Evolutionary conservation across 1,284 basidiomycete genomes (phyloP).

Genomic region (Cryptococcus neoformans): DNA sequence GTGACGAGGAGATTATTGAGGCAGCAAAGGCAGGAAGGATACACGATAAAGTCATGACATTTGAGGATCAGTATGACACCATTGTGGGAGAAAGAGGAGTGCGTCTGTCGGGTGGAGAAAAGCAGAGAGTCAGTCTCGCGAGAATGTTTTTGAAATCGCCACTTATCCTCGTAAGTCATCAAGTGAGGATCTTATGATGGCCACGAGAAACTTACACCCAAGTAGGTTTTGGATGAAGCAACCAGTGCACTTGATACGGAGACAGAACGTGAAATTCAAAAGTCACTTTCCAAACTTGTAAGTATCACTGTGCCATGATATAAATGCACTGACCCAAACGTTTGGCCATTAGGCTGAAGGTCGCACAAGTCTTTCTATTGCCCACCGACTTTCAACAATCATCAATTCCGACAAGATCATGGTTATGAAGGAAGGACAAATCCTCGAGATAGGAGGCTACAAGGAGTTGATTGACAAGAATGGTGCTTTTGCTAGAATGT

Average conservation of each 20-base stretch:
- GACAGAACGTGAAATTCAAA: constrained; percentile 61
- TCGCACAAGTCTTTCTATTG: constrained; percentile 95
- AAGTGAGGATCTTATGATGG: background rate
- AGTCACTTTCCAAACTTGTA: constrained; percentile 71
- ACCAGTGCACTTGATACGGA: constrained; percentile 92
- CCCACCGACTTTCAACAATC: constrained; percentile 57
- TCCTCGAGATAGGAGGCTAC: constrained; percentile 85
- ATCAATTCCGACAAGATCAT: constrained; percentile 71
- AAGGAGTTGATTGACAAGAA: constrained; percentile 67
- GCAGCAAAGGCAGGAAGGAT: constrained; percentile 84
- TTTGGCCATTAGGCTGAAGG: constrained; percentile 47
- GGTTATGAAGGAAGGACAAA: constrained; percentile 77
- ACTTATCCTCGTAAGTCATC: constrained; percentile 61
- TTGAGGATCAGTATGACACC: constrained; percentile 82
- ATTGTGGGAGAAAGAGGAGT: constrained; percentile 94
- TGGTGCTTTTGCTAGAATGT: constrained; percentile 43
- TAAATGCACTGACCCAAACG: constrained; percentile 50
- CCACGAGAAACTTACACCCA: background rate
- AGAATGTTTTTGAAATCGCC: constrained; percentile 91
- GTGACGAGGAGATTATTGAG: constrained; percentile 81
- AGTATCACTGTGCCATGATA: constrained; percentile 59
- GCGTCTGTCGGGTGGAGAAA: constrained; percentile 99
- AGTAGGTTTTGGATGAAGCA: constrained; percentile 90
- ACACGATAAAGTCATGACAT: constrained; percentile 69
- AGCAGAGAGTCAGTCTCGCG: constrained; percentile 90